Percentiles rank a stretch among this genome's conserved stretches.
Evolutionary conservation across 2,329 filamentous ascomycete genomes (phyloP).

Genomic region (Trichocomaceae sp.): DNA sequence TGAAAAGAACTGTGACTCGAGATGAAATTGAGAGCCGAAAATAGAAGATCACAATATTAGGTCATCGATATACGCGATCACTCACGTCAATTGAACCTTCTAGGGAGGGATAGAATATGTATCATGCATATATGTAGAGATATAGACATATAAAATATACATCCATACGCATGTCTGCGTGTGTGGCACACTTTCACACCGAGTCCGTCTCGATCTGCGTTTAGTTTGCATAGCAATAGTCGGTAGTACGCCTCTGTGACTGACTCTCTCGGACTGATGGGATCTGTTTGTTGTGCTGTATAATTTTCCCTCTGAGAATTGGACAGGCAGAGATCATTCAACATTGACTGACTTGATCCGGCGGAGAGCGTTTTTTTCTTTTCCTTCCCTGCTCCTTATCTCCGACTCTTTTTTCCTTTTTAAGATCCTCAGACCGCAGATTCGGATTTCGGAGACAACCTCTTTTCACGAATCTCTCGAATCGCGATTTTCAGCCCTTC

Average conservation of each 20-base stretch:
- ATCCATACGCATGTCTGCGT: background rate
- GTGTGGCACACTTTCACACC: background rate
- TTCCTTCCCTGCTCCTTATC: no score
- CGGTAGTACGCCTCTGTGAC: background rate
- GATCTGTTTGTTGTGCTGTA: background rate
- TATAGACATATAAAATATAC: background rate
- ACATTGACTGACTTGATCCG: background rate
- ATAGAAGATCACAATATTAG: background rate
- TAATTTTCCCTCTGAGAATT: background rate
- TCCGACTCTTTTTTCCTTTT: background rate
- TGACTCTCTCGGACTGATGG: background rate
- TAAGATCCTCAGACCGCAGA: background rate
- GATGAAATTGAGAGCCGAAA: background rate
- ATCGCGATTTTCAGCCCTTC: conserved; percentile 51
- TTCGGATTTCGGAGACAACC: background rate
- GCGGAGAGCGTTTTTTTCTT: background rate
- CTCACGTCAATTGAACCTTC: background rate
- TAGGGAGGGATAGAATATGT: background rate
- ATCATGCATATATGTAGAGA: background rate
- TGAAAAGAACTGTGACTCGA: background rate
- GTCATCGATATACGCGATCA: background rate
- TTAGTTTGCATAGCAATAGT: background rate
- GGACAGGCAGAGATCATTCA: background rate
- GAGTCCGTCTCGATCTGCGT: background rate
- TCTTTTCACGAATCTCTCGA: conserved; percentile 24